Conservation (phyloP, 495 filamentous ascomycete genomes). For the Bacidia rubella region DNA sequence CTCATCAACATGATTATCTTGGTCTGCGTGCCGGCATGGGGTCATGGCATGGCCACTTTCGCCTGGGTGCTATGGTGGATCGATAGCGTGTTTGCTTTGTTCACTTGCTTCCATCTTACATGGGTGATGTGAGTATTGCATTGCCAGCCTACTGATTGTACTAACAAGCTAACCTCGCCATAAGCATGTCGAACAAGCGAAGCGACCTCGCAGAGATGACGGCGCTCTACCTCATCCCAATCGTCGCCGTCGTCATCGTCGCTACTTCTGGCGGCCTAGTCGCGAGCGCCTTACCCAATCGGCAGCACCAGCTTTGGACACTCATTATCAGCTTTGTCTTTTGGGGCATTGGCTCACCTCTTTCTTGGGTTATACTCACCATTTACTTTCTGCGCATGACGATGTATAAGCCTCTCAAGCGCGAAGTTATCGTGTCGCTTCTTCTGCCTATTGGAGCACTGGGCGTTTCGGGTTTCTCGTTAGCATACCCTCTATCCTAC, state of each 20-base stretch:
- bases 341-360: slow-evolving; percentile 44
- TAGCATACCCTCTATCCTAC: not conserved
- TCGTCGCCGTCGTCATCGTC: slow-evolving; percentile 44
- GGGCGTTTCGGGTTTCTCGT: slow-evolving; percentile 40
- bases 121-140: slow-evolving; percentile 45
- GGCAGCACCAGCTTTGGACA: slow-evolving; percentile 41
- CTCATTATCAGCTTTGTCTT: slow-evolving; percentile 42
- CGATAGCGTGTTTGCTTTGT: slow-evolving; percentile 37
- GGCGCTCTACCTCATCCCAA: slow-evolving; percentile 45
- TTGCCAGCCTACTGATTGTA: slow-evolving; percentile 14
- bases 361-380: slow-evolving; percentile 39
- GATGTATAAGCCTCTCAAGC: slow-evolving; percentile 40
- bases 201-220: slow-evolving; percentile 36
- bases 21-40: slow-evolving; percentile 35
- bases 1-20: slow-evolving; percentile 39
- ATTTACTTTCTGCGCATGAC: slow-evolving; percentile 49
- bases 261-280: slow-evolving; percentile 44
- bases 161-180: slow-evolving; percentile 20
- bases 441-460: slow-evolving; percentile 50
- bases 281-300: slow-evolving; percentile 36
- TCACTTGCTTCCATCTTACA: slow-evolving; percentile 37
- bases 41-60: slow-evolving; percentile 13
- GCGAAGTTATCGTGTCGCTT: slow-evolving; percentile 44
- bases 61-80: slow-evolving; percentile 38
- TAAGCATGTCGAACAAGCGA: slow-evolving; percentile 25